Percentiles rank a stretch among this genome's conserved stretches.
These are phyloP conservation scores for Monosporascus sp. DNA, from an alignment of 2,329 filamentous ascomycete species.

Conservation along the genomic window DNA sequence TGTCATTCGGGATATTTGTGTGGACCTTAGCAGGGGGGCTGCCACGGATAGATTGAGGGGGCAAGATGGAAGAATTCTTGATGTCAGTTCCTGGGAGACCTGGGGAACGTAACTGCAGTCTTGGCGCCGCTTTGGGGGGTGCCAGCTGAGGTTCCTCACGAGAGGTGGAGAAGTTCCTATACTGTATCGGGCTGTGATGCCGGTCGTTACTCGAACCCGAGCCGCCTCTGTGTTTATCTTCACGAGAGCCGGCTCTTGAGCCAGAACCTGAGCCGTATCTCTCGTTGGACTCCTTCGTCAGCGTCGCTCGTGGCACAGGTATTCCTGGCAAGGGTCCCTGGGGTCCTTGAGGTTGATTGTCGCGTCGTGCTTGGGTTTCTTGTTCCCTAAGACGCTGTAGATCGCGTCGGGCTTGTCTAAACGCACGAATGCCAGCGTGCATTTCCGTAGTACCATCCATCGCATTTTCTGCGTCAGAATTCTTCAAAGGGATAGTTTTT, in stretches of 20 bases:
- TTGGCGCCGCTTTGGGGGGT: slow-evolving; percentile 17
- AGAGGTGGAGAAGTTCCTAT: slow-evolving; percentile 32
- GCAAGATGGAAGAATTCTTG: slow-evolving; percentile 42
- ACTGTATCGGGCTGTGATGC: slow-evolving; percentile 32
- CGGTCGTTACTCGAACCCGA: slow-evolving; percentile 48
- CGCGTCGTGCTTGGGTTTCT: slow-evolving; percentile 40
- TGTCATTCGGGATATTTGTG: slow-evolving; percentile 22
- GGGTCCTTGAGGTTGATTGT: slow-evolving; percentile 21
- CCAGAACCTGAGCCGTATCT: slow-evolving; percentile 19
- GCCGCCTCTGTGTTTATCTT: slow-evolving; percentile 47
- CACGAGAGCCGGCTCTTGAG: slow-evolving; percentile 21
- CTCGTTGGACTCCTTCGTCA: slow-evolving; percentile 17
- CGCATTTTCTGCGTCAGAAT: slow-evolving; percentile 10
- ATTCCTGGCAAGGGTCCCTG: slow-evolving; percentile 12
- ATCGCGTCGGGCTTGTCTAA: slow-evolving; percentile 52
- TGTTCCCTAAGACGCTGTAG: slow-evolving; percentile 51
- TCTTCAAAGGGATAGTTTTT: background rate
- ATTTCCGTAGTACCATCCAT: slow-evolving; percentile 17
- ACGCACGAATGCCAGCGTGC: slow-evolving; percentile 50
- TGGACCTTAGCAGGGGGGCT: slow-evolving; percentile 15
- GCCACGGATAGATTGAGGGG: slow-evolving; percentile 34
- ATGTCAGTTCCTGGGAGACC: slow-evolving; percentile 45
- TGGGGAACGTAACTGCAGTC: slow-evolving; percentile 35
- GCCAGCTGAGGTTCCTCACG: slow-evolving; percentile 32
- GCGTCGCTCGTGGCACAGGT: slow-evolving; percentile 15